Percentiles rank a stretch among this genome's conserved stretches.
phyloP scores from a whole-genome alignment of 2,329 filamentous ascomycete species.

The Aureobasidium melanogenum region DNA sequence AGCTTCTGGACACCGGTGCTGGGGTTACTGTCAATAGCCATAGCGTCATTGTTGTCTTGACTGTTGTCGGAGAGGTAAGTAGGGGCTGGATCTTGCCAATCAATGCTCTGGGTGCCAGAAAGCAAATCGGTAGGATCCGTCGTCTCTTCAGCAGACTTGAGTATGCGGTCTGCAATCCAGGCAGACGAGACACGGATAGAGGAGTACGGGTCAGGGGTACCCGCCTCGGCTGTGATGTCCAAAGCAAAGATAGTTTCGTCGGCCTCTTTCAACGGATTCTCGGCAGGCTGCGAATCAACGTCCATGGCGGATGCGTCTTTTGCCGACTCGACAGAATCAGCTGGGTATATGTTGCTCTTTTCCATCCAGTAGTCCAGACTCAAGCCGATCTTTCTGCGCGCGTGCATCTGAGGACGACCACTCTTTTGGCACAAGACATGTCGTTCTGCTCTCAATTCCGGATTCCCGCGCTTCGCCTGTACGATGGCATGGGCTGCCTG shows the following conservation, averaged over 20 bases:
- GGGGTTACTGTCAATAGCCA: conserved; percentile 45
- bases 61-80: conserved; percentile 40
- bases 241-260: conserved; percentile 52
- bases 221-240: conserved; percentile 53
- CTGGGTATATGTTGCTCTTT: conserved; percentile 17
- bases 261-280: neutral
- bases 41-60: conserved; percentile 38
- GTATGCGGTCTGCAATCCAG: conserved; percentile 63
- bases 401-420: conserved; percentile 64
- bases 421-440: conserved; percentile 60
- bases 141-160: conserved; percentile 37
- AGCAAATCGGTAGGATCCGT: conserved; percentile 29
- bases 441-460: conserved; percentile 43
- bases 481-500: conserved; percentile 38
- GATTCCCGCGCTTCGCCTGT: conserved; percentile 37
- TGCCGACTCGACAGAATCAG: neutral
- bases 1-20: conserved; percentile 38
- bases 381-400: conserved; percentile 56
- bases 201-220: conserved; percentile 39
- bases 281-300: conserved; percentile 18
- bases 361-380: conserved; percentile 68
- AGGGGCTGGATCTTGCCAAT: conserved; percentile 66
- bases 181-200: conserved; percentile 62
- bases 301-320: conserved; percentile 27
- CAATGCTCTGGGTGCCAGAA: conserved; percentile 32